Percentiles rank a stretch among this genome's conserved stretches.
phyloP scores from a whole-genome alignment of 1,284 basidiomycete genomes.

The Leccinum subrobustum region DNA sequence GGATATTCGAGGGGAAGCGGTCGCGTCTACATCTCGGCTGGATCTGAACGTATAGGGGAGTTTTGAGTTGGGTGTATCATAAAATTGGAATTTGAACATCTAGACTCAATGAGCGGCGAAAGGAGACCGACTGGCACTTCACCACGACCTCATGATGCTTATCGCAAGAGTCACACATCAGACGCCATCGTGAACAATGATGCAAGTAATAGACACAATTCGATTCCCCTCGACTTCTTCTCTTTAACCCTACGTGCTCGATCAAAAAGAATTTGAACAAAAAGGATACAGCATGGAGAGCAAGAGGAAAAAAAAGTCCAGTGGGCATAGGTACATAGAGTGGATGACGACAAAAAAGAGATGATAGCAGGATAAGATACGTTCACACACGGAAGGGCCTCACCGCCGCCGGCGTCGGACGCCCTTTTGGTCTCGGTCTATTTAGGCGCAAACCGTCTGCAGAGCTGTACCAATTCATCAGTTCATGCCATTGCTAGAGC shows the following conservation, averaged over 20 bases:
- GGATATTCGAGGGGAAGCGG: too few species aligned
- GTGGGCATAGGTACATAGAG: slow-evolving; percentile 22
- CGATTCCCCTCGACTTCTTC: not conserved
- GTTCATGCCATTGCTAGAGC: too few species aligned
- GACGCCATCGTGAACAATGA: slow-evolving; percentile 1
- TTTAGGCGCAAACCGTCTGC: too few species aligned
- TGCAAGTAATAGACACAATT: slow-evolving; percentile 3
- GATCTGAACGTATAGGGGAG: too few species aligned
- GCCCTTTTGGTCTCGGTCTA: too few species aligned
- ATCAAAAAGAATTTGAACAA: slow-evolving; percentile 1
- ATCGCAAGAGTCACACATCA: not conserved
- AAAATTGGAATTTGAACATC: too few species aligned
- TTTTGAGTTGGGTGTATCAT: too few species aligned
- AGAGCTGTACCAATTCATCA: too few species aligned
- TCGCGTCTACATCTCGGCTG: too few species aligned
- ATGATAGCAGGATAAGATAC: not conserved
- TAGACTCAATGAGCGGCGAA: too few species aligned
- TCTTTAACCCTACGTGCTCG: not conserved
- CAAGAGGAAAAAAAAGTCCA: not conserved
- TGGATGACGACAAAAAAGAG: not conserved
- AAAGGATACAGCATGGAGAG: slow-evolving; percentile 13
- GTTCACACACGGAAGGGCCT: slow-evolving; percentile 27
- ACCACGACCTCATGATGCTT: not conserved
- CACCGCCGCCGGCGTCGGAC: slow-evolving; percentile 3
- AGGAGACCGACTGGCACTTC: not conserved